Evolutionary conservation across 208 protist genomes (phyloP), one percentile per base, ranked within the genome.

Genomic region (Leishmania tropica): DNA sequence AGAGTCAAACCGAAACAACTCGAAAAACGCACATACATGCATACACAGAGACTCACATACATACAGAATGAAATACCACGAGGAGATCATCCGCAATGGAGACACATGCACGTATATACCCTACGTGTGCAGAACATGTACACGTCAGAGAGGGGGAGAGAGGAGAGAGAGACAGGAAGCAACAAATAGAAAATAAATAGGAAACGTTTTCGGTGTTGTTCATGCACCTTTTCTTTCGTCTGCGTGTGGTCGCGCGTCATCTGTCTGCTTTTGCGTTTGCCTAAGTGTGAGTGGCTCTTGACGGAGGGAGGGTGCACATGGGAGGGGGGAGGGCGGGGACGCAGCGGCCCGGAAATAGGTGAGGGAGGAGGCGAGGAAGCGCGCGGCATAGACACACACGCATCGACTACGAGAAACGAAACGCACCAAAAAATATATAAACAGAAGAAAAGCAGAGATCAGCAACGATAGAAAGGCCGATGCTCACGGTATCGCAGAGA

Each of bases 121-220:
- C 28, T 19, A 17, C n/a, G 24, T 54, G 70, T 54, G 45, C 11
- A 74, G 35, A 28, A 13, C 42, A 28, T 74, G 70, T n/a, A 74
- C 28, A 51, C 21, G 45, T 17, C 70, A 2, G 28, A 72, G 40
- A 71, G 2, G 65, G 65, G 19, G 40, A 48, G 3, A 21, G 7
- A 72, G n/a, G 58, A 35, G 15, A 76, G 13, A 73, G 42, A 13
- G 5, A 58, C 31, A 58, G 31, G 35, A 76, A 76, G 45, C 11
- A 15, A 53, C 13, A 79, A 19, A 75, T 13, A 76, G 42, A 75
- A 75, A 45, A 76, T 42, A 68, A 68, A 62, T 60, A 77, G 37
- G 53, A 51, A 74, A 76, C 73, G 42, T 83, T 79, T 75, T 80
- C 37, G 64, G 64, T 35, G 64, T 67, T 79, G 74, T n/a, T 83